Base-by-base conservation (phyloP, 257 asterid genomes). In the Handroanthus guayacan region DNA sequence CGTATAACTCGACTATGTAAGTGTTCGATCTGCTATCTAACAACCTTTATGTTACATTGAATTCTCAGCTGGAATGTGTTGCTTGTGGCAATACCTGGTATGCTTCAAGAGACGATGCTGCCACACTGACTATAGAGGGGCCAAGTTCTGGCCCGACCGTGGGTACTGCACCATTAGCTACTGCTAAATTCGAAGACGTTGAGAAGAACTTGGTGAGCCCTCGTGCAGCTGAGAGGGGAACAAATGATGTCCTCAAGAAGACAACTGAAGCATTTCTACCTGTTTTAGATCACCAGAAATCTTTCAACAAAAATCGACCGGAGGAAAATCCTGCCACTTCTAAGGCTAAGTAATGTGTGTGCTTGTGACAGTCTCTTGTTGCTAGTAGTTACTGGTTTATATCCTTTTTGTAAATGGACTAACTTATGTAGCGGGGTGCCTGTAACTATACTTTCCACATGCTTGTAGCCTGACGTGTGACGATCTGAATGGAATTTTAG, bases 71-170 rank as follows among this genome's bases (percentile, higher is more conserved):
- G 88, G 92, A 92, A 83, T 94, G 99, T 66, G 54, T 61, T 69
- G 84, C 84, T 16, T 94, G 99, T 82, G 99, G 99, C 5, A 75
- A 90, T 75, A 67, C 67, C 48, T 92, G 97, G 97, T 92, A 83
- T 75, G 91, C 97, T 18, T 90, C 97, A 31, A 86, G 96, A 69
- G 97, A 94, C 5, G 93, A 89, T 73, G 92, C 83, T 56, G 85
- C 98, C 48, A 18, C 86, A 7, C 62, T 92, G 81, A 87, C 97
- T 25, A 86, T 94, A 48, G 96, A 84, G 48, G 92, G 80, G 48
- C 85, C 97, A 41, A 88, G 71, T 70, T 69, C 90, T 14, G 80
- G 78, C 6, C 82, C 61, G 81, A 77, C 74, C 0, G 91, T 82
- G 9, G 94, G 94, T 4, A 79, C 87, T 2, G 90, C 85, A 71